Percentiles rank a stretch among this genome's conserved stretches.
These are phyloP conservation scores for Aspergillus homomorphus DNA, from an alignment of 495 filamentous ascomycete genomes.

Conservation along the genomic window DNA sequence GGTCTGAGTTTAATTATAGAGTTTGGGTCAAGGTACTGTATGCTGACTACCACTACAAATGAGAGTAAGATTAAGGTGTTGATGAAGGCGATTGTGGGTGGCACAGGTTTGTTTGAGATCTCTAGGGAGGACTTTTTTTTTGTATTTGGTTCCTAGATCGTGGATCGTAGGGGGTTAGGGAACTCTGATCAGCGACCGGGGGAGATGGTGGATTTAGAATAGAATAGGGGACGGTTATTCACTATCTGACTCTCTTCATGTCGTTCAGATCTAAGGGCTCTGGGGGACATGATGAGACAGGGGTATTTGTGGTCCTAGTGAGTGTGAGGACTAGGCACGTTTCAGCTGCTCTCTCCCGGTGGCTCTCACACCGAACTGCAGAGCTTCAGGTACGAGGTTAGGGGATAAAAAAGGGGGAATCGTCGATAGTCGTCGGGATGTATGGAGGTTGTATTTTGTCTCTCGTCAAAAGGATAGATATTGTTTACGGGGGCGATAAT, in stretches of 20 bases:
- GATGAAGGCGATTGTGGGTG: not conserved
- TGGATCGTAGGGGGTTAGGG: not conserved
- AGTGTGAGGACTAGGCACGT: not conserved
- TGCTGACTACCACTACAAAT: not conserved
- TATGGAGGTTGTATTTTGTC: too few relatives aligned
- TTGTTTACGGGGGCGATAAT: too few relatives aligned
- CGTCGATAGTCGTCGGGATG: too few relatives aligned
- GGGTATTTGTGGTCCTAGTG: not conserved
- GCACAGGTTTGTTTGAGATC: not conserved
- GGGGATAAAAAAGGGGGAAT: not conserved
- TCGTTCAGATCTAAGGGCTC: not conserved
- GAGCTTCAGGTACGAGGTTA: not conserved
- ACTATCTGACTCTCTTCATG: too few relatives aligned
- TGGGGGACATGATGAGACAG: constrained; percentile 1
- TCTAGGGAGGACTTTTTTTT: not conserved
- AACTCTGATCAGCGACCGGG: not conserved
- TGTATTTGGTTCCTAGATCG: not conserved
- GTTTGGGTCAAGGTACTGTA: not conserved
- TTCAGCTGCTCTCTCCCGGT: constrained; percentile 1
- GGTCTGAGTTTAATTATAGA: not conserved
- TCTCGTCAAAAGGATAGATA: too few relatives aligned
- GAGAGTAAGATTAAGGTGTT: too few relatives aligned
- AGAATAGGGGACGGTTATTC: not conserved
- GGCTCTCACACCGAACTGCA: not conserved
- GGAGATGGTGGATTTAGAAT: not conserved